Evolutionary conservation across 129 eudicot species (phyloP).

Genomic region (Scalesia atractyloides): DNA sequence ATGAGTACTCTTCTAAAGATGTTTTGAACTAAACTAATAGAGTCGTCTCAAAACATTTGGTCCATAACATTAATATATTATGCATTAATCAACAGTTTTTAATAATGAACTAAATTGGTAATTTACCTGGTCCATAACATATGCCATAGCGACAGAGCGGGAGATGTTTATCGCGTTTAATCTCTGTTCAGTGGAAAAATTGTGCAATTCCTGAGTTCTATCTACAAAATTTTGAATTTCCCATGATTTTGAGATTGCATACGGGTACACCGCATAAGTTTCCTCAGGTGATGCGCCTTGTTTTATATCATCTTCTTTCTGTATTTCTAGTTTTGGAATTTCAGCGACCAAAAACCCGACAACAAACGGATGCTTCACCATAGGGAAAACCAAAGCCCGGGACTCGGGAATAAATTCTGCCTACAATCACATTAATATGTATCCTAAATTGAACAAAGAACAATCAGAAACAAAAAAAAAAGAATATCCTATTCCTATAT

Average conservation of each 20-base stretch:
- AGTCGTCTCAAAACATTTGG: background rate
- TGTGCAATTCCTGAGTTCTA: constrained; percentile 47
- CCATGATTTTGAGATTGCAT: constrained; percentile 51
- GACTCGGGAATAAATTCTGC: constrained; percentile 82
- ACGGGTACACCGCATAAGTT: constrained; percentile 55
- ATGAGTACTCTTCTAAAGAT: constrained; percentile 15
- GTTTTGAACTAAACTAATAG: background rate
- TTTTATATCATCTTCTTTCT: constrained; percentile 42
- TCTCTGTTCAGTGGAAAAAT: constrained; percentile 74
- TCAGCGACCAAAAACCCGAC: constrained; percentile 98
- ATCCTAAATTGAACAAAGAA: constrained; percentile 52
- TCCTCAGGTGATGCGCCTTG: constrained; percentile 48
- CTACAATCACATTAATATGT: constrained; percentile 59
- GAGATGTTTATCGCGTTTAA: constrained; percentile 80
- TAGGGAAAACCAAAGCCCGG: constrained; percentile 84
- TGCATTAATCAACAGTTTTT: background rate
- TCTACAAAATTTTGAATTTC: constrained; percentile 50
- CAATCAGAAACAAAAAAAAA: constrained; percentile 36
- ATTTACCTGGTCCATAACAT: constrained; percentile 99
- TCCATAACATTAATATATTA: background rate
- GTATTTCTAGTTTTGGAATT: constrained; percentile 58
- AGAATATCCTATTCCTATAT: constrained; percentile 21
- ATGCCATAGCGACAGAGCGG: constrained; percentile 89
- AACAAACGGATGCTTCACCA: constrained; percentile 95
- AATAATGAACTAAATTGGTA: constrained; percentile 8